Evolutionary conservation across 2,329 filamentous ascomycete species (phyloP), one percentile per base, ranked within the genome.

Genomic region (Cladosporium sp.): DNA sequence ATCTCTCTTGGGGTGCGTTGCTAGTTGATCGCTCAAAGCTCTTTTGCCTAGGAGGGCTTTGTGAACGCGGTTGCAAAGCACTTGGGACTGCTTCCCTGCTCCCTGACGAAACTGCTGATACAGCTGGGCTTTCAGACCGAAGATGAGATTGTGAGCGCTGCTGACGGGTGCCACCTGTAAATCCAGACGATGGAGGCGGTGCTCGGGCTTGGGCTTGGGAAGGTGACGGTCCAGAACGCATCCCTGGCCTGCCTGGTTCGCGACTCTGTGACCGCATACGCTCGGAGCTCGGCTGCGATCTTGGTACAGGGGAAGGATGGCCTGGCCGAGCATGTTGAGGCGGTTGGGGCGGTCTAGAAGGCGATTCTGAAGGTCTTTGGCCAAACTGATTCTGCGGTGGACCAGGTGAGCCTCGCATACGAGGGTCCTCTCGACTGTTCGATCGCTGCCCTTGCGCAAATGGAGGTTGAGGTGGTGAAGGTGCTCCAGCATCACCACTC

Each of bases 191-290:
- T 14, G 61, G 29, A 33, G 61, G 61, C 21, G 44, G 63, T 26
- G 29, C 44, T 65, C 63, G 44, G n/a, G 35, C 33, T 44, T 40
- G 63, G 5, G 55, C 68, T 29, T 70, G 70, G 10, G 58, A 69
- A 33, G 72, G 71, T 18, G 72, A 70, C 4, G 73, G 74, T 11
- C 71, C 73, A 31, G 72, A 71, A 44, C 73, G 67, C 29, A 66
- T 64, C 7, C 72, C 68, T 62, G 68, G 57, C 63, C 66, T 62
- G 62, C 61, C 29, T 40, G 40, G 61, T 46, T 75, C 73, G 26
- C 74, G 66, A 68, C 72, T 75, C 8, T 68, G 66, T 29, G 71
- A 65, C 28, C 76, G 76, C 70, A 77, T 73, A n/a, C 74, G 75
- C 49, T 78, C 76, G 5, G 71, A 71, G 65, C 76, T 76, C 18